Conservation (phyloP, 2,329 filamentous ascomycete genomes). For the Alternaria ventricosa region DNA sequence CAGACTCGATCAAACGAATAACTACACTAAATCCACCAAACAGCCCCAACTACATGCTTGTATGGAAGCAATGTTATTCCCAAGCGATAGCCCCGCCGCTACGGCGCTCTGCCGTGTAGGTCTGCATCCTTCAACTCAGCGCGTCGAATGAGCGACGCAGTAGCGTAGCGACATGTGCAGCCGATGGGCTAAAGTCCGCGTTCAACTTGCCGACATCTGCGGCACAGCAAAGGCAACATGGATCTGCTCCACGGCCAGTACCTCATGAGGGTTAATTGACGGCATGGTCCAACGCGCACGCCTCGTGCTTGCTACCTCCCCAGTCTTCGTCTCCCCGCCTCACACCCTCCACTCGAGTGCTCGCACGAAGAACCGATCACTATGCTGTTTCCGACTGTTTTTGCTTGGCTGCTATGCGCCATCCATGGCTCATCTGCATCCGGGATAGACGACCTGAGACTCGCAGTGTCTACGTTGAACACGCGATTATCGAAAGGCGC, state of each 20-base stretch:
- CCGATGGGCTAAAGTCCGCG: not conserved
- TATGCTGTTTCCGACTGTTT: constrained; percentile 1
- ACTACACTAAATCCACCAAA: not conserved
- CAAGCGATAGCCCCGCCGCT: not conserved
- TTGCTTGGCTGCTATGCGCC: not conserved
- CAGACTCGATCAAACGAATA: not conserved
- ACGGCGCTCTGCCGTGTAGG: not conserved
- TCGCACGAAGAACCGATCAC: not conserved
- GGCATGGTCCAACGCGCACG: not conserved
- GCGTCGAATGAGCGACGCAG: not conserved
- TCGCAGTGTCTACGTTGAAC: not conserved
- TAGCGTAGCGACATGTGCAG: not conserved
- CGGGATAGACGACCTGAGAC: not conserved
- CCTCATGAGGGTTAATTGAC: not conserved
- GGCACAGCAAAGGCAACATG: not conserved
- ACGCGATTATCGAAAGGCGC: constrained; percentile 16
- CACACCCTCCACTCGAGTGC: not conserved
- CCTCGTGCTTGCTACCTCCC: not conserved
- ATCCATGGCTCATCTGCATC: not conserved
- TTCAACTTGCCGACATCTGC: not conserved
- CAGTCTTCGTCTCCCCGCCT: not conserved
- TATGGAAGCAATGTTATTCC: not conserved
- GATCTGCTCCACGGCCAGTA: not conserved
- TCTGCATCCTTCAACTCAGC: not conserved
- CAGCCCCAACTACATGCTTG: not conserved